Evolutionary conservation across 1,284 basidiomycete genomes (phyloP), one percentile per base, ranked within the genome.

Genomic region (Trichosporon sp.): DNA sequence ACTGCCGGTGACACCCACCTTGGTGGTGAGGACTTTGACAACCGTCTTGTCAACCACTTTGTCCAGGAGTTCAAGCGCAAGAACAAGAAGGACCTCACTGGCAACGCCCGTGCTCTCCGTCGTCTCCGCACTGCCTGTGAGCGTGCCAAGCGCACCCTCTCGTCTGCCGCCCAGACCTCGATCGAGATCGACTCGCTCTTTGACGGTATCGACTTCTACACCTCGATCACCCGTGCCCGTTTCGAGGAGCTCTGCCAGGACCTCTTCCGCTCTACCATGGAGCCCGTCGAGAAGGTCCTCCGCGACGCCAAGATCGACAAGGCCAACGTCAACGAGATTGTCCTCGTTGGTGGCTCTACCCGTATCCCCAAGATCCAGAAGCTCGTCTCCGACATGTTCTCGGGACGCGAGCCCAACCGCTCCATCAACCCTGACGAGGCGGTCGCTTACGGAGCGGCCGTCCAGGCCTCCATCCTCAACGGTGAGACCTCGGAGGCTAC

Each of bases 21-120:
- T 69, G 95, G 95, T 85, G 95, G 95, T 82, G 95, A 98, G 84
- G 95, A 98, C 84, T 98, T 98, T 80, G 95, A 98, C 83, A 95
- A 97, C 86, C 89, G 92, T 62, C 86, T 95, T 68, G 93, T 95
- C 72, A 91, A 95, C 69, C 88, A 93, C 85, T 86, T 96, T 77
- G 85, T 88, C 84, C 95, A 95, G 84, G 81, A 98, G 83, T 98
- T 97, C 87, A 96, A 97, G 88, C 87, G 93, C 80, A 97, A 97
- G 86, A 89, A 93, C 87, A 97, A 96, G 88, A 73, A 73, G 70
- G 91, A 98, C 80, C 84, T 98, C 63, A 92, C 93, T 58, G 83
- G 87, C 69, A 95, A 97, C 84, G 86, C 92, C 66, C 93, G 95
- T 86, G 94, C 95, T 62, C 89, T 97, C 73, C 92, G 95, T 83